phyloP scores from a whole-genome alignment of 2,329 filamentous ascomycete species.

The Helminthosporium solani region DNA sequence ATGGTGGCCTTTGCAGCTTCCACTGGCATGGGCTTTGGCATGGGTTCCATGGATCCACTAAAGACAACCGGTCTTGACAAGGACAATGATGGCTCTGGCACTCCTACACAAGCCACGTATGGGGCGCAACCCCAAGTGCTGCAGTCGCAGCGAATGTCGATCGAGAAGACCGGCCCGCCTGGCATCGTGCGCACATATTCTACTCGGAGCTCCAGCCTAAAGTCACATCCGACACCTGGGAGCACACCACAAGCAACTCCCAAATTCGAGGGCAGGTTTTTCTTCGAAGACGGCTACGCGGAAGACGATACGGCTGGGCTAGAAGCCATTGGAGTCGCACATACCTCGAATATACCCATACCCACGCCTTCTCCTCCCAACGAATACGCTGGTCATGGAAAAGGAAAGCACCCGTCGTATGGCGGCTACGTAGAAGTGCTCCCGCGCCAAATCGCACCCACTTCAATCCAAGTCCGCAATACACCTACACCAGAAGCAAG shows the following conservation, averaged over 20 bases:
- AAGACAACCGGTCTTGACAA: slow-evolving; percentile 14
- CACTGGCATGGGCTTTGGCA: slow-evolving; percentile 32
- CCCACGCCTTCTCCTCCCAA: slow-evolving; percentile 25
- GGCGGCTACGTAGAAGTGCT: slow-evolving; percentile 31
- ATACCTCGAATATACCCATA: slow-evolving; percentile 44
- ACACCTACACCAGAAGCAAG: slow-evolving; percentile 31
- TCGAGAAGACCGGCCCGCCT: slow-evolving; percentile 35
- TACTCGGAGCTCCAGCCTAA: slow-evolving; percentile 29
- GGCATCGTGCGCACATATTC: slow-evolving; percentile 39
- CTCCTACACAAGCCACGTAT: slow-evolving; percentile 11
- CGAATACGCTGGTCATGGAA: slow-evolving; percentile 8
- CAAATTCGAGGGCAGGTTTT: slow-evolving; percentile 23
- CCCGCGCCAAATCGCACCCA: slow-evolving; percentile 26
- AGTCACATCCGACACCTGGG: slow-evolving; percentile 16
- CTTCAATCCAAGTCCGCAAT: slow-evolving; percentile 21
- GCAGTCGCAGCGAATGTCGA: slow-evolving; percentile 39
- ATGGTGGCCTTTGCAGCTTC: slow-evolving; percentile 37
- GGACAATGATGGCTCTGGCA: slow-evolving; percentile 18
- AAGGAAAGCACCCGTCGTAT: slow-evolving; percentile 16
- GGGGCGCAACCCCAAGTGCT: slow-evolving; percentile 33
- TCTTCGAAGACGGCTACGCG: slow-evolving; percentile 28
- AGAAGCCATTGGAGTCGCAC: slow-evolving; percentile 46
- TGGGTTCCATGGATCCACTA: slow-evolving; percentile 20
- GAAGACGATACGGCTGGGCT: slow-evolving; percentile 28
- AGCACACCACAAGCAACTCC: slow-evolving; percentile 5